Percentiles rank a stretch among this genome's conserved stretches.
Evolutionary conservation across 2,329 filamentous ascomycete genomes (phyloP).

Genomic region (Huntiella bhutanensis): DNA sequence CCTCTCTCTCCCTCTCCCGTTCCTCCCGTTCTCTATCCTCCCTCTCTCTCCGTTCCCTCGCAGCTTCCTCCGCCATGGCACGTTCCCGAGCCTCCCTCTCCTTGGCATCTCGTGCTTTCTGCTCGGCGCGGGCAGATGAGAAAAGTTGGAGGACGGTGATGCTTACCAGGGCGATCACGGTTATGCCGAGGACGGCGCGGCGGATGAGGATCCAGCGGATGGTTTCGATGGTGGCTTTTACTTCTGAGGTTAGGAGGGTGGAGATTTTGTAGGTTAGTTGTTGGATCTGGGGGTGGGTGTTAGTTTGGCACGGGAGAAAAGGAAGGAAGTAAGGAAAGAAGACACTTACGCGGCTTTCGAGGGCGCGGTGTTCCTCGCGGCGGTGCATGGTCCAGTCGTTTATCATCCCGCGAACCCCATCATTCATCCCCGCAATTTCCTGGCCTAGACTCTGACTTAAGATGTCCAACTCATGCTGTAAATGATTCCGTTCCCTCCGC

Average conservation of each 20-base stretch:
- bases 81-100: neutral
- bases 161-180: slow-evolving; percentile 45
- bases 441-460: slow-evolving; percentile 68
- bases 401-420: slow-evolving; percentile 88
- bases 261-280: slow-evolving; percentile 95
- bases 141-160: slow-evolving; percentile 40
- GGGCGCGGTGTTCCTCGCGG: slow-evolving; percentile 65
- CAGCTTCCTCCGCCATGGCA: neutral
- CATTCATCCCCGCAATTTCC: slow-evolving; percentile 62
- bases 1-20: neutral
- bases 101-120: slow-evolving; percentile 17
- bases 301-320: slow-evolving; percentile 7
- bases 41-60: neutral
- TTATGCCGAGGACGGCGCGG: slow-evolving; percentile 42
- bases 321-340: neutral
- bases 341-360: slow-evolving; percentile 53
- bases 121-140: slow-evolving; percentile 26
- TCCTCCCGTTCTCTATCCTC: neutral
- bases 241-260: slow-evolving; percentile 71
- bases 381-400: slow-evolving; percentile 91
- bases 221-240: slow-evolving; percentile 79
- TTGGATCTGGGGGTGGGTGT: slow-evolving; percentile 43
- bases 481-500: slow-evolving; percentile 60
- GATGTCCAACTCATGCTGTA: slow-evolving; percentile 94
- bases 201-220: slow-evolving; percentile 68